Evolutionary conservation across 2,329 filamentous ascomycete genomes (phyloP), one percentile per base, ranked within the genome.

Genomic region (Paraphaeosphaeria minitans): DNA sequence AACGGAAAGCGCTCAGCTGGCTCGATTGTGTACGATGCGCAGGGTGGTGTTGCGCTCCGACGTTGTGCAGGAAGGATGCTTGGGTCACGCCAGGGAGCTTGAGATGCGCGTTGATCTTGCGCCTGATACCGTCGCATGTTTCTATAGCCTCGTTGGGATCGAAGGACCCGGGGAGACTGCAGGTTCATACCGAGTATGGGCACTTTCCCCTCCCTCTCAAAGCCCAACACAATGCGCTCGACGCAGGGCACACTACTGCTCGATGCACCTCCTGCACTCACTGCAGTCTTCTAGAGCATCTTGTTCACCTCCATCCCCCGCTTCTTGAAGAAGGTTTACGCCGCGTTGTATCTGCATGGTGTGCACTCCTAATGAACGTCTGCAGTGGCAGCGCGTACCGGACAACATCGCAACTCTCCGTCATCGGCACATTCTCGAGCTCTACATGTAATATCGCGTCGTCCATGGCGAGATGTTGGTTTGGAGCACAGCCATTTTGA

Each of bases 71-170:
- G 67, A 88, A 84, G 12, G 74, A 76, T 0, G 84, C 82, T 66
- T 85, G 52, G 1, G 41, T 43, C n/a, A 85, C 75, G 45, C 75
- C 75, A 0, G 80, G 76, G 48, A 80, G 76, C n/a, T 73, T 68
- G 10, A 87, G 75, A 59, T 83, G 74, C 0, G 79, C 79, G 27
- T 77, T 77, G 65, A 87, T 86, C 76, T 87, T 87, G 68, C 77
- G 80, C 48, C 85, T 81, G 14, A 87, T 69, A 52, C 84, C 83
- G 62, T 87, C 82, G 72, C 85, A 87, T 5, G 81, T 84, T 61
- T 87, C 68, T 67, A 37, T 14, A 5, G 13, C 27, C 14, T n/a
- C 21, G 31, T 31, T n/a, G 53, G 52, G n/a, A 12, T 14, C 31
- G 5, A 24, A 27, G 9, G 42, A 21, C 16, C 19, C 6, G 16